Percentiles rank a stretch among this genome's conserved stretches.
Conservation (phyloP, 345 rosid species). For the Dimocarpus longan region DNA sequence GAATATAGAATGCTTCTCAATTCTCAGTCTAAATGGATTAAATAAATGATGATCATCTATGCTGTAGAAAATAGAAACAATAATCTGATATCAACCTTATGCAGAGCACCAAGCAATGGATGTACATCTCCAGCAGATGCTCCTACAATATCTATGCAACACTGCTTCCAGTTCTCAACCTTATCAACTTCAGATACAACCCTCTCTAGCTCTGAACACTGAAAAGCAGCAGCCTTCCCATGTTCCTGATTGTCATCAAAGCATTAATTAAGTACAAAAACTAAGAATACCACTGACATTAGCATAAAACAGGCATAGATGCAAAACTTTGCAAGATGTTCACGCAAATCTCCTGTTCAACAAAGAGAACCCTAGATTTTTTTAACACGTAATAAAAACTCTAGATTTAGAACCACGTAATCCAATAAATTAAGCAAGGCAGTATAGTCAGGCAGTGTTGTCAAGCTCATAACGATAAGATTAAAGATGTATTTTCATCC, state of each 20-base stretch:
- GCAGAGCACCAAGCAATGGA: slow-evolving; percentile 39
- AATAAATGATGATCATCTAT: slow-evolving; percentile 3
- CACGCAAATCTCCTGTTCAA: neutral
- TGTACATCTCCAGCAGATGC: slow-evolving; percentile 34
- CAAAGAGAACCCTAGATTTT: neutral
- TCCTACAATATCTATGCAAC: slow-evolving; percentile 36
- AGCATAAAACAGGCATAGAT: neutral
- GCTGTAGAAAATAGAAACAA: neutral
- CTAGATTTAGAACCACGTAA: neutral
- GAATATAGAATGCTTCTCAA: slow-evolving; percentile 16
- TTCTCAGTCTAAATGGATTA: slow-evolving; percentile 9
- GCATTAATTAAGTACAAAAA: neutral
- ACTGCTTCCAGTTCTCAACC: slow-evolving; percentile 62
- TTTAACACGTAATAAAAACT: neutral
- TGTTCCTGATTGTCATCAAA: slow-evolving; percentile 45
- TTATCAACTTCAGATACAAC: slow-evolving; percentile 53
- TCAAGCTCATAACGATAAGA: too few species aligned
- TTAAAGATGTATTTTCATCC: neutral
- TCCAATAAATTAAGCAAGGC: neutral
- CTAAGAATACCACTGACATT: neutral
- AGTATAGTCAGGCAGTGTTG: neutral
- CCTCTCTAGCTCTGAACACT: slow-evolving; percentile 53
- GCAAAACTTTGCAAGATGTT: neutral
- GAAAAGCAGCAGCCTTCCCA: slow-evolving; percentile 50
- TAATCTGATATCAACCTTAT: slow-evolving; percentile 43